Base-by-base conservation (phyloP, 306 rosid genomes). In the Hippophae tibetana region DNA sequence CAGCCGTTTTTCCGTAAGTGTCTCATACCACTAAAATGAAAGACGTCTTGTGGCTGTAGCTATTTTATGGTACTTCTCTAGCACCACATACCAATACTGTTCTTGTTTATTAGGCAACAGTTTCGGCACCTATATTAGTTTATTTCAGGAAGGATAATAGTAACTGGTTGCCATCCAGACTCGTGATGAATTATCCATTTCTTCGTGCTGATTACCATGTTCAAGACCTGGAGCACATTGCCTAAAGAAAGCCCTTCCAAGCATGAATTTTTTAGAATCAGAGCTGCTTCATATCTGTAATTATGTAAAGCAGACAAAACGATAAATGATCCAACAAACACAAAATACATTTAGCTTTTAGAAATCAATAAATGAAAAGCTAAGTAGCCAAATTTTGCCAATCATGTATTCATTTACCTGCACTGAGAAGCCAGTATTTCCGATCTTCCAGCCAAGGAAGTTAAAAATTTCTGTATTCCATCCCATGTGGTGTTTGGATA, bases 101-200 rank as follows among this genome's bases (percentile, higher is more conserved):
- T 65, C 71, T 58, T 52, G 23, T 5, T 23, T 25, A 55, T 63
- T 71, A 76, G 67, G 56, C 64, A 69, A 66, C 56, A 65, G 51
- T 56, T 72, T 63, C 56, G 0, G 62, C 56, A 57, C 53, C 54
- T n/a, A 63, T 25, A 58, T 68, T 81, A 47, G 72, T 63, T 63
- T 64, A 61, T 47, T 81, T 78, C 86, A 6, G 68, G 7, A 48
- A 81, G 72, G 43, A 65, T 42, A 68, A 90, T 74, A 48, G 42
- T 64, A 68, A 87, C 63, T 0, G 94, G 97, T 78, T 79, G 94
- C 96, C 97, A 90, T 71, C 96, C 95, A 53, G 84, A 72, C 23
- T 42, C 82, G 65, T 68, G 79, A 74, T 60, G 81, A 60, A 41
- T 63, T 63, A 87, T 87, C 97, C 97, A 90, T 73, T 83, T 85